Base-by-base conservation (phyloP, 2,329 filamentous ascomycete species). In the Epichloe hybrida region DNA sequence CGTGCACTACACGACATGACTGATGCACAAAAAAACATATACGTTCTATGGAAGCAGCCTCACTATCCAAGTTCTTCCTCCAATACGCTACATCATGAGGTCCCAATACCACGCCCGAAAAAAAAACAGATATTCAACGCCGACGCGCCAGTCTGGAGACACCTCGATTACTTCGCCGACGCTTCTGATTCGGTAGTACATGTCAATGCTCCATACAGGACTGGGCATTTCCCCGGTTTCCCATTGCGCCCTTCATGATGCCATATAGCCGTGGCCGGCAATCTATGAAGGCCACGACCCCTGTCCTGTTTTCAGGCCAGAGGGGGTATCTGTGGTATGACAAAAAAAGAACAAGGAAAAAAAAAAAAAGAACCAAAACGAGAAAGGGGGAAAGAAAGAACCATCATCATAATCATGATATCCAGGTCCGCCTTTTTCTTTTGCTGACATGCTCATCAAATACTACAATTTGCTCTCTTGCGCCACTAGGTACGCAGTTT, bases 391-490 rank as follows among this genome's bases (percentile, higher is more conserved):
- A 41, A 9, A 43, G 11, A 34, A 38, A 34, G 4, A 40, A 20
- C 13, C 12, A 15, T 41, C 39, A 15, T 42, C 40, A 31, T 49
- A 13, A 6, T 46, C 35, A 5, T 27, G 36, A 36, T 35, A 35
- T 36, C 27, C 38, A 31, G 5, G 12, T 35, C 36, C 17, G 23
- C 17, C 27, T 4, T 23, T 50, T 36, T 13, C 13, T 35, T 17
- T 11, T 44, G 21, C 40, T 15, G 40, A 37, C 41, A 50, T 40
- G 34, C 47, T 35, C 43, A 50, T 49, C 47, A 52, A 56, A 61
- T 56, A 53, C 35, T 21, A 55, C 53, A 61, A 57, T 57, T 58
- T 53, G 51, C 54, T 54, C 56, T 59, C 56, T 52, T 55, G 45
- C 55, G 46, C 39, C 46, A 39, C n/a, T 12, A 43, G 39, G 20